Base-by-base conservation (phyloP, 78 protist species). In the Ministeria vibrans region DNA sequence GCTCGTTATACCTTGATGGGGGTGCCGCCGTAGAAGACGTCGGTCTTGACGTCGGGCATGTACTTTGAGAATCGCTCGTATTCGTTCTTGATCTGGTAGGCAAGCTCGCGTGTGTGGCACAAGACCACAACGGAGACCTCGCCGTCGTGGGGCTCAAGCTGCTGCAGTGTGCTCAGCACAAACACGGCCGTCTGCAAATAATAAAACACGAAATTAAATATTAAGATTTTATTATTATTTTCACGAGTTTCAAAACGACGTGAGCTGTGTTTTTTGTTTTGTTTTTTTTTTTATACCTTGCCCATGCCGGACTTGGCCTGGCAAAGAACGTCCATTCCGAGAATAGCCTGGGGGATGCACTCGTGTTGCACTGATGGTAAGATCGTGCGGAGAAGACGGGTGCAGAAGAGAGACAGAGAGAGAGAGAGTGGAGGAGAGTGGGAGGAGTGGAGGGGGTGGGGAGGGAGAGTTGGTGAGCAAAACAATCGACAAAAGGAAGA, bases 101-200 rank as follows among this genome's bases (percentile, higher is more conserved):
- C 99, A 2, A 98, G 90, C 90, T 98, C 99, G 62, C 99, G 89
- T 1, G 99, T 94, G 90, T 95, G 98, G 82, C 92, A 85, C 32
- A 97, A 39, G 36, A 95, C 96, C 27, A 97, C 75, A n/a, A 87
- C 89, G 38, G 49, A 41, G 68, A 87, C 77, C 79, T 88, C 39
- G 30, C 77, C 83, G 4, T 80, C 85, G 20, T 0, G 55, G 46
- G 79, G 81, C 28, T 85, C 90, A 39, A 96, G 70, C 83, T 87
- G 95, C 63, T 98, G 95, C 27, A 98, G 88, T 39, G 87, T 84
- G 44, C 97, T 66, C n/a, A 96, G 59, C 36, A 97, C 99, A 73
- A 97, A 98, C 43, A 98, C 99, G 28, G 99, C 99, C 25, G 99
- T 98, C 91, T n/a, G n/a, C n/a, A n/a, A n/a, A n/a, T n/a, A n/a